Evolutionary conservation across 805 yeast species (phyloP).

Genomic region (Hanseniaspora mollemarum): DNA sequence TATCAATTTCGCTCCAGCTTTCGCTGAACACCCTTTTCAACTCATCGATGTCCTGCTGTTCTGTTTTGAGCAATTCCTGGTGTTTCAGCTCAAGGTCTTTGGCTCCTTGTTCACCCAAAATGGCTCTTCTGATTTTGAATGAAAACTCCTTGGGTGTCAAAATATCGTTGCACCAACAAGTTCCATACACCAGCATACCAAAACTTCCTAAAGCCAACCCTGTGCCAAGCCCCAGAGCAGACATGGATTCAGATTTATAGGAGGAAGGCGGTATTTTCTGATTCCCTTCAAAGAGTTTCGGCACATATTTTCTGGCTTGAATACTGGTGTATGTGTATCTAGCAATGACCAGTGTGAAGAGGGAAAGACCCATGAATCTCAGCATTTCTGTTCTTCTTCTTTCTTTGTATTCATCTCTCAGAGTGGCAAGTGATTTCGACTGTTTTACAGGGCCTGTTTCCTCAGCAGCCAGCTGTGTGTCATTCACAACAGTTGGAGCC

Average conservation of each 20-base stretch:
- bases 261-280: slow-evolving; percentile 77
- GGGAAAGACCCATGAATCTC: slow-evolving; percentile 59
- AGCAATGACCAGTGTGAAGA: slow-evolving; percentile 58
- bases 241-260: slow-evolving; percentile 69
- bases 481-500: too few relatives aligned
- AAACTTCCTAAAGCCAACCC: slow-evolving; percentile 59
- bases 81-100: slow-evolving; percentile 23
- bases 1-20: neutral
- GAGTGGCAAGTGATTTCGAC: too few relatives aligned
- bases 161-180: slow-evolving; percentile 71
- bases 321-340: slow-evolving; percentile 68
- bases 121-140: slow-evolving; percentile 44
- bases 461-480: too few relatives aligned
- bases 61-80: slow-evolving; percentile 2
- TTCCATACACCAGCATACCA: slow-evolving; percentile 61
- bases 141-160: slow-evolving; percentile 61
- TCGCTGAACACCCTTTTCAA: neutral
- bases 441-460: slow-evolving; percentile 2
- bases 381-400: slow-evolving; percentile 64
- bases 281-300: slow-evolving; percentile 70
- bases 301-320: slow-evolving; percentile 57
- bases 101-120: slow-evolving; percentile 52
- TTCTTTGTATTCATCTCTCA: slow-evolving; percentile 44
- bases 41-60: slow-evolving; percentile 7
- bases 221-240: slow-evolving; percentile 75